phyloP scores from a whole-genome alignment of 1,284 basidiomycete genomes.

The Chalciporus piperatoides region DNA sequence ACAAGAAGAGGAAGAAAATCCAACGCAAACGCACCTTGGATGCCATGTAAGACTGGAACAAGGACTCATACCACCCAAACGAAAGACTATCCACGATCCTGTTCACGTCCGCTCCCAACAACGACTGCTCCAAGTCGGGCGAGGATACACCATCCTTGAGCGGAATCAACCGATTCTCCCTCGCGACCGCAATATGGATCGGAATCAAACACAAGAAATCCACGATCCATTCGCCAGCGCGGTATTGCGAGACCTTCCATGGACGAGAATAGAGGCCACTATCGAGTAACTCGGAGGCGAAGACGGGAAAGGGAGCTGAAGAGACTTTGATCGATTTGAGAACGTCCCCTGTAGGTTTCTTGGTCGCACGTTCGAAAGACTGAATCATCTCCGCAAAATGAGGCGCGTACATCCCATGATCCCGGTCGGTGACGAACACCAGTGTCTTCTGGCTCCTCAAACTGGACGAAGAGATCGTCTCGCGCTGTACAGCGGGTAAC shows the following conservation, averaged over 20 bases:
- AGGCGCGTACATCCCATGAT: slow-evolving; percentile 33
- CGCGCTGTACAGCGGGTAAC: slow-evolving; percentile 48
- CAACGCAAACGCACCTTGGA: slow-evolving; percentile 44
- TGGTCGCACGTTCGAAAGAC: slow-evolving; percentile 44
- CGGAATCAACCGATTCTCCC: slow-evolving; percentile 57
- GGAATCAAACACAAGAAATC: slow-evolving; percentile 61
- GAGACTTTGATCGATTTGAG: slow-evolving; percentile 36
- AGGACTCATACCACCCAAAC: slow-evolving; percentile 64
- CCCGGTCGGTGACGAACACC: slow-evolving; percentile 42
- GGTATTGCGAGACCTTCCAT: slow-evolving; percentile 38
- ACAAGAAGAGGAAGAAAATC: not conserved
- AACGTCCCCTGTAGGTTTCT: slow-evolving; percentile 38
- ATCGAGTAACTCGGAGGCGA: slow-evolving; percentile 17
- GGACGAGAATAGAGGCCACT: not conserved
- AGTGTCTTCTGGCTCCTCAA: slow-evolving; percentile 33
- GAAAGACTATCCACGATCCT: slow-evolving; percentile 53
- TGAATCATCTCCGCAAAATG: slow-evolving; percentile 47
- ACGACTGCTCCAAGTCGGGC: slow-evolving; percentile 44
- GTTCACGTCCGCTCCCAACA: slow-evolving; percentile 57
- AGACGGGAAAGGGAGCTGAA: slow-evolving; percentile 21
- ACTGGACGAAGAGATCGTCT: slow-evolving; percentile 39
- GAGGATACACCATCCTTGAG: slow-evolving; percentile 57
- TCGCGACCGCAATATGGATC: slow-evolving; percentile 56
- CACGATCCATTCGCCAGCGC: slow-evolving; percentile 60
- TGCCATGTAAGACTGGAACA: slow-evolving; percentile 61